These are phyloP conservation scores for Hymenoscyphus repandus DNA, from an alignment of 2,329 filamentous ascomycete species.

Conservation along the genomic window DNA sequence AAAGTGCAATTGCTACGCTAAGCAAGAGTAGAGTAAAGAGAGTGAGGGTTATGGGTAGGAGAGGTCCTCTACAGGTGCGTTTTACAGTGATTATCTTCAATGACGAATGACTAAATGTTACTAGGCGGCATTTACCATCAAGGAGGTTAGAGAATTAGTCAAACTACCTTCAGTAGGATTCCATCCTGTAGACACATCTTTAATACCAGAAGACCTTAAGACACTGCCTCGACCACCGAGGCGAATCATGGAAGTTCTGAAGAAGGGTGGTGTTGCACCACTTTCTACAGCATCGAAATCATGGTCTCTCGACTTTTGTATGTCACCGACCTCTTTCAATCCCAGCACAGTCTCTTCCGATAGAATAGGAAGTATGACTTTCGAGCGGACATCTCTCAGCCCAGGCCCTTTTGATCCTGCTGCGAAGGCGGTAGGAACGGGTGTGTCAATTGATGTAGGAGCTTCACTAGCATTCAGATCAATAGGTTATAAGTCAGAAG, in stretches of 20 bases:
- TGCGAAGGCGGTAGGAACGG: constrained; percentile 44
- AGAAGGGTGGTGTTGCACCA: constrained; percentile 61
- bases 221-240: constrained; percentile 69
- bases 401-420: constrained; percentile 49
- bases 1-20: constrained; percentile 71
- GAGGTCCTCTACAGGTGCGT: constrained; percentile 78
- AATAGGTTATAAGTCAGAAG: constrained; percentile 86
- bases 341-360: constrained; percentile 37
- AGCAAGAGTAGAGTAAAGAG: constrained; percentile 68
- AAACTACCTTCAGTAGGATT: constrained; percentile 69
- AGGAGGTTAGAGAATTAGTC: constrained; percentile 85
- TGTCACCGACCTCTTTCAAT: constrained; percentile 67
- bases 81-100: background rate
- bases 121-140: constrained; percentile 89
- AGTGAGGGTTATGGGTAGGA: constrained; percentile 81
- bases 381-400: constrained; percentile 55
- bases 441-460: constrained; percentile 47
- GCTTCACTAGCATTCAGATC: constrained; percentile 79
- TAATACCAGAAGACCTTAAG: constrained; percentile 64
- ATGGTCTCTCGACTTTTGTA: constrained; percentile 82
- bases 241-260: constrained; percentile 74
- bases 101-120: constrained; percentile 8
- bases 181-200: constrained; percentile 56
- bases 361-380: constrained; percentile 59
- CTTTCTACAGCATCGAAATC: constrained; percentile 49